Evolutionary conservation across 148 eudicot genomes (phyloP).

Genomic region (Spergularia marina): DNA sequence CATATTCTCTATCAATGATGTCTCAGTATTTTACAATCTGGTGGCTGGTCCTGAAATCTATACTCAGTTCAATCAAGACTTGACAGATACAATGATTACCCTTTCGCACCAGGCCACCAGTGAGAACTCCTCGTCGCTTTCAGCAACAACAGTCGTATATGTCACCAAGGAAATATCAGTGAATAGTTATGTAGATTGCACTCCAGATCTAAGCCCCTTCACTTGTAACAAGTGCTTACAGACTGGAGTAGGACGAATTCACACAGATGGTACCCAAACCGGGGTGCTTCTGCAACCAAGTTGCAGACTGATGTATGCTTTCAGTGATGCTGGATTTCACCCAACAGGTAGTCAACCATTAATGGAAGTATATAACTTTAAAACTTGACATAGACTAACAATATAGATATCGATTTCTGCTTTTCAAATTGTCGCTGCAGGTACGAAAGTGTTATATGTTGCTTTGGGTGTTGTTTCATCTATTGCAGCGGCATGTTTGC

Average conservation of each 20-base stretch:
- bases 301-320: constrained; percentile 32
- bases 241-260: constrained; percentile 22
- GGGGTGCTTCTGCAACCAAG: constrained; percentile 30
- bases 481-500: constrained; percentile 20
- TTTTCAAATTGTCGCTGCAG: constrained; percentile 7
- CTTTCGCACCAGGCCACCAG: constrained; percentile 10
- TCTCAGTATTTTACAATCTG: background rate
- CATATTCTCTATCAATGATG: constrained; percentile 26
- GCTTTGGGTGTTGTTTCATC: constrained; percentile 22
- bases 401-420: background rate
- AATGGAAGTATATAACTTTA: too few relatives aligned
- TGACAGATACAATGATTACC: constrained; percentile 22
- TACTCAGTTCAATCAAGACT: constrained; percentile 17
- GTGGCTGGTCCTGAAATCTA: background rate
- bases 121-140: constrained; percentile 17
- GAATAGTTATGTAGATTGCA: constrained; percentile 27
- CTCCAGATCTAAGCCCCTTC: constrained; percentile 21
- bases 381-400: background rate
- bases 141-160: constrained; percentile 20
- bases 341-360: constrained; percentile 16
- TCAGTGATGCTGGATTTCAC: constrained; percentile 11
- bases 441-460: constrained; percentile 2
- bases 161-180: constrained; percentile 4
- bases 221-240: constrained; percentile 26
- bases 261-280: constrained; percentile 8